Evolutionary conservation across 768 basidiomycete genomes (phyloP).

Genomic region (Ephemerocybe angulata): DNA sequence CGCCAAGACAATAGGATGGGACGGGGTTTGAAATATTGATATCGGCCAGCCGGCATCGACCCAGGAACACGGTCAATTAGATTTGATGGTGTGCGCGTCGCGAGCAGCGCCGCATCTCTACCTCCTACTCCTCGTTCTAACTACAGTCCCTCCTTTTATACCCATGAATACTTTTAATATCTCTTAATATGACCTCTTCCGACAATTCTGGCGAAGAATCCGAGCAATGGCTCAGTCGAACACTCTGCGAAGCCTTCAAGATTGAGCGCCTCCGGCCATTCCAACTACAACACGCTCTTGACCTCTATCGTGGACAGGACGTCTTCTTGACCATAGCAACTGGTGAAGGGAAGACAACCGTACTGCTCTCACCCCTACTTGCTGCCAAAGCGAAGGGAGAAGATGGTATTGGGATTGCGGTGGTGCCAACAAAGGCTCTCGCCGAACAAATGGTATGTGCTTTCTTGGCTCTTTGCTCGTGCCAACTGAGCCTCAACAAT

Average conservation of each 20-base stretch:
- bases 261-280: slow-evolving; percentile 3
- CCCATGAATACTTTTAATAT: not conserved
- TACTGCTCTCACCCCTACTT: slow-evolving; percentile 6
- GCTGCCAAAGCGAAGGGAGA: slow-evolving; percentile 6
- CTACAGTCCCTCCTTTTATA: not conserved
- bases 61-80: not conserved
- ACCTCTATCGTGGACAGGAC: slow-evolving; percentile 8
- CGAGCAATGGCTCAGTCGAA: slow-evolving; percentile 5
- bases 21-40: not conserved
- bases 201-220: not conserved
- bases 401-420: slow-evolving; percentile 9
- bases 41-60: not conserved
- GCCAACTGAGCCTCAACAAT: not conserved
- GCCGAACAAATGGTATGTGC: slow-evolving; percentile 13
- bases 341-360: slow-evolving; percentile 12
- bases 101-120: not conserved
- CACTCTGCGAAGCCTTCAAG: slow-evolving; percentile 6
- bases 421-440: slow-evolving; percentile 14
- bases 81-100: not conserved
- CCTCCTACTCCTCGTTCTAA: not conserved
- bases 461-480: not conserved
- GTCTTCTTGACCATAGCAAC: slow-evolving; percentile 10
- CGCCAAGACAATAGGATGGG: not conserved
- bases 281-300: slow-evolving; percentile 10
- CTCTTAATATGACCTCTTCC: not conserved